A percentile compares a stretch with the other conserved stretches of the same genome.
These are phyloP conservation scores for Polytolypa hystricis DNA, from an alignment of 2,329 filamentous ascomycete genomes.

Conservation along the genomic window DNA sequence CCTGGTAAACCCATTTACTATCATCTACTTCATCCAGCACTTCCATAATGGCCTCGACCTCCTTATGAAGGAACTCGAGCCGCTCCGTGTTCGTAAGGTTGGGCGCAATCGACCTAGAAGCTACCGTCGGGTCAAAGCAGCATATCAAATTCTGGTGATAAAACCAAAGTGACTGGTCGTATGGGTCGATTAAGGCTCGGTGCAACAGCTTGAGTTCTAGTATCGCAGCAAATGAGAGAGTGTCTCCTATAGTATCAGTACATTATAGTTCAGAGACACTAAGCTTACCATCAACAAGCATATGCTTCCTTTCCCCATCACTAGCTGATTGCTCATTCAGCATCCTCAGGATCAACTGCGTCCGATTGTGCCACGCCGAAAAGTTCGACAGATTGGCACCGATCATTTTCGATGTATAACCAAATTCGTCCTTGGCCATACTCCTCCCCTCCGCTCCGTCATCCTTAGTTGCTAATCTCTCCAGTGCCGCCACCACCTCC, in stretches of 20 bases:
- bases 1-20: slow-evolving; percentile 84
- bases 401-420: slow-evolving; percentile 86
- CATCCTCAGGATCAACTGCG: slow-evolving; percentile 67
- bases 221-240: not conserved
- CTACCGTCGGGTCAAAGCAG: slow-evolving; percentile 44
- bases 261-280: not conserved
- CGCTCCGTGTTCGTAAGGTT: slow-evolving; percentile 52
- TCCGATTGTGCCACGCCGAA: slow-evolving; percentile 89
- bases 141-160: slow-evolving; percentile 84
- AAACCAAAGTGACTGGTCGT: slow-evolving; percentile 94
- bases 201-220: slow-evolving; percentile 65
- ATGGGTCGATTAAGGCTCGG: slow-evolving; percentile 73
- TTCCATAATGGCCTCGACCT: slow-evolving; percentile 63
- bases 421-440: slow-evolving; percentile 71
- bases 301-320: slow-evolving; percentile 49
- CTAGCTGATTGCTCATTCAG: slow-evolving; percentile 59
- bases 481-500: slow-evolving; percentile 63
- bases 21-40: slow-evolving; percentile 55
- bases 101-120: slow-evolving; percentile 49
- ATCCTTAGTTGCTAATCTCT: slow-evolving; percentile 36
- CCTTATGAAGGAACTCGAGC: slow-evolving; percentile 52
- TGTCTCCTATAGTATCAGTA: no score
- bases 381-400: slow-evolving; percentile 81
- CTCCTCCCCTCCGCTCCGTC: slow-evolving; percentile 29
- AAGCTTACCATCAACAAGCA: slow-evolving; percentile 57